Base-by-base conservation (phyloP, 306 rosid species). In the Pyrus pyrifolia region DNA sequence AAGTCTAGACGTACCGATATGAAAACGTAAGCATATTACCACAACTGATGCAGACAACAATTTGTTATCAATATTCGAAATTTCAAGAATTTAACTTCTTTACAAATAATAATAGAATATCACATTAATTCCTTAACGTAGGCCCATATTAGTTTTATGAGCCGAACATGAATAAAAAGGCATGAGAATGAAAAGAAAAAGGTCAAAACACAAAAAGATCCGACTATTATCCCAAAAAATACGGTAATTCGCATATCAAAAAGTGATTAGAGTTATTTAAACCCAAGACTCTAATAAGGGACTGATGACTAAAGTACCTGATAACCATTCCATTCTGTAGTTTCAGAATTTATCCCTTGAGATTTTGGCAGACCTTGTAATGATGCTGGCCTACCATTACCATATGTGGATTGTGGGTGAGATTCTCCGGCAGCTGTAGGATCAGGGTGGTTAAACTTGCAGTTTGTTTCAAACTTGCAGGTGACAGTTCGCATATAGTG, bases 401-500 rank as follows among this genome's bases (percentile, higher is more conserved):
- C 81, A 79, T 42, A 90, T 53, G 92, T 87, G 5, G 90, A 73
- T 30, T 85, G 79, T 46, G 87, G 73, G 58, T 85, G 85, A 60
- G 86, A 10, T 83, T 87, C 90, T 42, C 86, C 91, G 19, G 80
- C 87, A 67, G 87, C 67, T 61, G 90, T 88, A 73, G 99, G 99
- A 79, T 96, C 98, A 18, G 99, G 99, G 76, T 96, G 99, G 80
- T 91, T 96, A 81, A 88, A 96, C 92, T 66, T 87, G 88, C 99
- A 92, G 89, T 81, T 88, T 22, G 88, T 76, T 70, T 89, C 99
- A 82, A 78, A 92, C 87, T 89, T 92, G 82, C 98, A 96, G 60
- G 91, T 88, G 76, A 93, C 97, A 18, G 76, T 89, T 63, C 87
- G 92, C 98, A 96, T 91, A 86, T 96, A 96, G 75, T 84, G 87